phyloP scores from a whole-genome alignment of 1,139 yeast genomes.

The Hemisphaericaspora xylofermentans region DNA sequence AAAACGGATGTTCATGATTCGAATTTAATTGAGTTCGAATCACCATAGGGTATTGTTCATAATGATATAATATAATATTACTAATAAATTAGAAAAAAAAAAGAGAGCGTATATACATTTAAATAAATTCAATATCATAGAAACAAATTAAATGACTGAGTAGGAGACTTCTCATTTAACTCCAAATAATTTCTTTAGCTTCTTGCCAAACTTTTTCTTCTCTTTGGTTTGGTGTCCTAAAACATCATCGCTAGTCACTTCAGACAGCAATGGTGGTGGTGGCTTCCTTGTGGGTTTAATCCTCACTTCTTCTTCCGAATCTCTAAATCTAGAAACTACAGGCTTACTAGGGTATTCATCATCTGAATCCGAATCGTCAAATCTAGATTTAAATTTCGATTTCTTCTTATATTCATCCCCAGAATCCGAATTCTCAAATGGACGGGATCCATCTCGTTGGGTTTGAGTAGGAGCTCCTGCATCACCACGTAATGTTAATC shows the following conservation, averaged over 20 bases:
- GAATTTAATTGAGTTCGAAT: constrained; percentile 31
- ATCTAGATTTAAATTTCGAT: constrained; percentile 43
- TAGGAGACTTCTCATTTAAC: background rate
- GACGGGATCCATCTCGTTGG: constrained; percentile 7
- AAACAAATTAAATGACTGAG: background rate
- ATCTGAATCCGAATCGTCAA: constrained; percentile 56
- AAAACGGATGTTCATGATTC: constrained; percentile 10
- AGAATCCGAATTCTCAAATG: background rate
- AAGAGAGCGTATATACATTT: background rate
- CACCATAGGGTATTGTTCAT: too few species aligned
- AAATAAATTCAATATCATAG: too few species aligned
- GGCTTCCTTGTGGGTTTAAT: constrained; percentile 2
- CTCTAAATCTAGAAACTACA: constrained; percentile 14
- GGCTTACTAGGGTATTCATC: constrained; percentile 6
- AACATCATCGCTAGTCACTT: background rate
- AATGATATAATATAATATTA: background rate
- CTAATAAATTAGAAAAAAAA: background rate
- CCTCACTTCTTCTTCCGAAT: constrained; percentile 15
- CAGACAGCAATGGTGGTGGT: constrained; percentile 1
- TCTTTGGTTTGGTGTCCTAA: constrained; percentile 25
- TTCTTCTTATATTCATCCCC: background rate
- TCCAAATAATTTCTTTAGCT: constrained; percentile 62
- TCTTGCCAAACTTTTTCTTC: constrained; percentile 52
- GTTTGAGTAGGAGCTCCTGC: constrained; percentile 9
- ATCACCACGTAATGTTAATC: constrained; percentile 15